Evolutionary conservation across 164 flowering plant genomes (phyloP), one percentile per base, ranked within the genome.

Genomic region (Tetrastigma voinierianum): DNA sequence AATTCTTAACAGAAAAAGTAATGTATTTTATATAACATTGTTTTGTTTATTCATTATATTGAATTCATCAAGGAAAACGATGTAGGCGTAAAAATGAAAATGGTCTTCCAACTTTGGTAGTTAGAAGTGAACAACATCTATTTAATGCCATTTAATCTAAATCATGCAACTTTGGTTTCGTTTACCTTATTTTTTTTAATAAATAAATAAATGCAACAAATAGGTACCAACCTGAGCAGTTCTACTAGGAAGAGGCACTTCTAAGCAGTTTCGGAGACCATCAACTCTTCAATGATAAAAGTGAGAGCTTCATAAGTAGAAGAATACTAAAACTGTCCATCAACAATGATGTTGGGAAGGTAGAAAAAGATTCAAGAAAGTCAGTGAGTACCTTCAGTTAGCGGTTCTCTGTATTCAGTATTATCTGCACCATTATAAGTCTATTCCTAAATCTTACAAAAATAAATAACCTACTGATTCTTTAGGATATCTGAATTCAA

Each of bases 201-300:
- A 25, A 48, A 32, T n/a, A n/a, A n/a, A n/a, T n/a, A n/a, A n/a
- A 57, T 25, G 14, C 11, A 10, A n/a, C 13, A 52, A 59, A 65
- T 25, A n/a, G 53, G 16, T 49, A 80, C 87, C 47, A 65, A 93
- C 96, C 93, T 93, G 98, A 51, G 98, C 93, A 73, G 87, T 88
- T 82, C 96, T n/a, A 65, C 87, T 74, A 45, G 94, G 98, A 61
- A 90, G 74, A 49, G 78, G 71, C 57, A 93, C 77, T 76, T 88
- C 95, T 71, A 93, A 70, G n/a, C 95, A 87, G 77, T 78, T 77
- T 65, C 80, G 77, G n/a, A 79, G 80, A 40, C 94, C 95, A 72
- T 92, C 96, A 43, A 71, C 71, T 77, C 98, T 93, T 81, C 47
- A 69, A 52, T 61, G 32, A 32, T 1, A 8, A 25, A n/a, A 32